phyloP scores from a whole-genome alignment of 768 basidiomycete genomes.

The Rhizopogon roseolus region DNA sequence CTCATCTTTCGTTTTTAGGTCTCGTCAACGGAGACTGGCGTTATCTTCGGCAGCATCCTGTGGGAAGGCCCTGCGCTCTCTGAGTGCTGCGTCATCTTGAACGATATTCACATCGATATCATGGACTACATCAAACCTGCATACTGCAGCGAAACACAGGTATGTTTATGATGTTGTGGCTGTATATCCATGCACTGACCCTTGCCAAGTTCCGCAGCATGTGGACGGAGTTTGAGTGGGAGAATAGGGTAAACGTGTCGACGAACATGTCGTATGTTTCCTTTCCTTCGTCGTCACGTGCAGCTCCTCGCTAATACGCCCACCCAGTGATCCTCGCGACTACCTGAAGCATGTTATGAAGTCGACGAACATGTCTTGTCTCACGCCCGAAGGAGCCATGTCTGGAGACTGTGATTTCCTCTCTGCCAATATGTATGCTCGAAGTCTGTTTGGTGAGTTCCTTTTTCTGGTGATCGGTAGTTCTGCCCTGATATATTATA shows the following conservation, averaged over 20 bases:
- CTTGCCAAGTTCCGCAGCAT: slow-evolving; percentile 79
- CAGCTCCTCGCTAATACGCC: not conserved
- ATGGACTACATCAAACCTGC: slow-evolving; percentile 54
- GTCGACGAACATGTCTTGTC: slow-evolving; percentile 94
- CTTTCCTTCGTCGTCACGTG: not conserved
- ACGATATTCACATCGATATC: slow-evolving; percentile 97
- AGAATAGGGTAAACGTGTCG: slow-evolving; percentile 95
- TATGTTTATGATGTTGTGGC: slow-evolving; percentile 25
- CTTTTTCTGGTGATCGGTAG: not conserved
- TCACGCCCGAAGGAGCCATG: slow-evolving; percentile 83
- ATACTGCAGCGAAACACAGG: slow-evolving; percentile 92
- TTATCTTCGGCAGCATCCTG: slow-evolving; percentile 96
- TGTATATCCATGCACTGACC: not conserved
- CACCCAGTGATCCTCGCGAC: slow-evolving; percentile 68
- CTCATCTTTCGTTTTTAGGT: slow-evolving; percentile 34
- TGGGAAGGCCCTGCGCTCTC: slow-evolving; percentile 90
- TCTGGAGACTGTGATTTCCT: slow-evolving; percentile 97
- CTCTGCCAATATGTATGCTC: slow-evolving; percentile 94
- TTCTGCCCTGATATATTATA: too few relatives aligned
- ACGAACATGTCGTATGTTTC: slow-evolving; percentile 70
- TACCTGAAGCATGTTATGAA: slow-evolving; percentile 96
- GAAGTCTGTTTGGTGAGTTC: slow-evolving; percentile 82
- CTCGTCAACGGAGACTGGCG: slow-evolving; percentile 98
- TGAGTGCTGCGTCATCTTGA: slow-evolving; percentile 90
- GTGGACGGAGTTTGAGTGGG: slow-evolving; percentile 99